Conservation (phyloP, 352 stramenopile species). For the Hyaloperonospora arabidopsidis region DNA sequence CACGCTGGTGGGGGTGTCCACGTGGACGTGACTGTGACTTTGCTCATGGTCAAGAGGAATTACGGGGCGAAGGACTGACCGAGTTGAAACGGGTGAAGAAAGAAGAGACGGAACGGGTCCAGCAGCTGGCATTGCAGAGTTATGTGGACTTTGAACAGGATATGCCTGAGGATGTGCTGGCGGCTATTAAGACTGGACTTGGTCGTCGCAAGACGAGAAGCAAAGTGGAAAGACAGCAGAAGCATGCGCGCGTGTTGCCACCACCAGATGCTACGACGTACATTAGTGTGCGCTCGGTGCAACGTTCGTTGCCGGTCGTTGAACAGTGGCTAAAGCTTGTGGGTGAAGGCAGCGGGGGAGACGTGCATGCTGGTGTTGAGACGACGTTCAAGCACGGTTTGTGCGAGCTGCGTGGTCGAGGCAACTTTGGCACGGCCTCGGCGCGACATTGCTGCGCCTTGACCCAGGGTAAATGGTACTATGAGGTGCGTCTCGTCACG, state of each 20-base stretch:
- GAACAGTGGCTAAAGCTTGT: conserved; percentile 39
- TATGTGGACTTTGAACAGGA: conserved; percentile 75
- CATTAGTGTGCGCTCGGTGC: conserved; percentile 23
- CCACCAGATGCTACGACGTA: conserved; percentile 27
- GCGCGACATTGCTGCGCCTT: conserved; percentile 36
- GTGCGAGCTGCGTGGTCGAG: conserved; percentile 60
- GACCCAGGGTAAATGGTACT: conserved; percentile 78
- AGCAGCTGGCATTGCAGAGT: conserved; percentile 54
- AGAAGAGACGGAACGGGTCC: conserved; percentile 38
- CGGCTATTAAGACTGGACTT: conserved; percentile 61
- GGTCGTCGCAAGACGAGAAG: conserved; percentile 36
- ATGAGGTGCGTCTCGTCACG: conserved; percentile 86
- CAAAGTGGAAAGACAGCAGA: conserved; percentile 20
- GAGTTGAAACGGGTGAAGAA: conserved; percentile 69
- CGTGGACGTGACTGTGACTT: conserved; percentile 76
- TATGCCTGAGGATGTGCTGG: conserved; percentile 51
- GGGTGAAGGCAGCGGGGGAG: conserved; percentile 23
- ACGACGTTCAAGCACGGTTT: conserved; percentile 59
- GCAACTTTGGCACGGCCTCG: conserved; percentile 74
- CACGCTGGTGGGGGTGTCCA: conserved; percentile 76
- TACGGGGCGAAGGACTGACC: conserved; percentile 54
- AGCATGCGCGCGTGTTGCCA: conserved; percentile 17
- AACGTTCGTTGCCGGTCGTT: conserved; percentile 17
- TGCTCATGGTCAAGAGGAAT: conserved; percentile 73
- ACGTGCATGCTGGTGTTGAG: conserved; percentile 18